Evolutionary conservation across 2,329 filamentous ascomycete species (phyloP).

Genomic region (Sporothrix humicola): DNA sequence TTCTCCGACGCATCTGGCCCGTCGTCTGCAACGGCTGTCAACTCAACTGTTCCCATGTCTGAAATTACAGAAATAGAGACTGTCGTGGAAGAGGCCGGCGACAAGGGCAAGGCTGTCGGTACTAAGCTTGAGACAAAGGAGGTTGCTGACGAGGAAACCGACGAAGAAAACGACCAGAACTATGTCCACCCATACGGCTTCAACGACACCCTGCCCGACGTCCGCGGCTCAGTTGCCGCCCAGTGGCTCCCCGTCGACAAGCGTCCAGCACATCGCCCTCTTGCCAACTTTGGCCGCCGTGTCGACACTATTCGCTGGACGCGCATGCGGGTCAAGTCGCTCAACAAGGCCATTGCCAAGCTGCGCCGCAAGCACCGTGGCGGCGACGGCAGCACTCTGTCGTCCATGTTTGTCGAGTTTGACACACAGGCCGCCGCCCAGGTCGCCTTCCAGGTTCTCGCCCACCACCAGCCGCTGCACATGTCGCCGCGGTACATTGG

Average conservation of each 20-base stretch:
- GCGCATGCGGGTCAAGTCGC: constrained; percentile 64
- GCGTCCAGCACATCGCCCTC: constrained; percentile 71
- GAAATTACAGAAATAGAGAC: constrained; percentile 26
- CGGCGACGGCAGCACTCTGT: constrained; percentile 67
- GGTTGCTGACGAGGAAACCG: constrained; percentile 49
- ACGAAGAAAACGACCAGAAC: constrained; percentile 57
- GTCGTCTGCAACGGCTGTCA: constrained; percentile 6
- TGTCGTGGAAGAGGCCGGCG: not conserved
- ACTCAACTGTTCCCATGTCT: constrained; percentile 18
- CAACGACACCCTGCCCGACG: constrained; percentile 42
- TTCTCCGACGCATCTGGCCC: constrained; percentile 30
- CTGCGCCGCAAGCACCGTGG: constrained; percentile 64
- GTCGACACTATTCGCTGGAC: constrained; percentile 90
- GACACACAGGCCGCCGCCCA: constrained; percentile 82
- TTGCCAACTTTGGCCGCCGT: constrained; percentile 70
- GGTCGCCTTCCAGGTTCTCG: constrained; percentile 78
- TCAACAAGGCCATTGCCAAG: constrained; percentile 49
- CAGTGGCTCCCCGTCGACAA: constrained; percentile 71
- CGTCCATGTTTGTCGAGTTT: constrained; percentile 93
- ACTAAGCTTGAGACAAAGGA: not conserved
- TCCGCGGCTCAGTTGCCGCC: constrained; percentile 62
- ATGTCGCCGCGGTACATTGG: constrained; percentile 87
- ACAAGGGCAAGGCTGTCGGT: not conserved
- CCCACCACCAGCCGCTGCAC: constrained; percentile 80
- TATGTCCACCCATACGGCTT: constrained; percentile 46